Evolutionary conservation across 345 rosid species (phyloP), one percentile per base, ranked within the genome.

Genomic region (Mallotus nudiflorus): DNA sequence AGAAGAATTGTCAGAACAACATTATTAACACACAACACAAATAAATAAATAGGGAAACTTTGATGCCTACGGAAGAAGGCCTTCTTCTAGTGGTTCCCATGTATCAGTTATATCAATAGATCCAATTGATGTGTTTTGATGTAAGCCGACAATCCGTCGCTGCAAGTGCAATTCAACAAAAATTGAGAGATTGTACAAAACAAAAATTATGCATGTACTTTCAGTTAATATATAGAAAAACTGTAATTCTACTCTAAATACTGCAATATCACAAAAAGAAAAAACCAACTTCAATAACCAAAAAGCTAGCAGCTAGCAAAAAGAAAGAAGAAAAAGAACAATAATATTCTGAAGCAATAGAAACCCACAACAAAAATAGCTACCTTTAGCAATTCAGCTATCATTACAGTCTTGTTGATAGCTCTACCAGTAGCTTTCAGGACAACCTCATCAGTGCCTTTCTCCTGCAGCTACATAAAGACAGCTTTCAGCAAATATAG

Each of bases 31-130:
- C 14, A 25, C 20, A 29, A 37, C 14, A 25, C 20, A 60, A 35
- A 67, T 12, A 13, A 27, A n/a, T 0, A 16, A 29, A 40, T 24
- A 40, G n/a, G 19, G 16, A 62, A 54, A 2, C 25, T 65, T 37
- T n/a, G 28, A 24, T 24, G 45, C 89, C 81, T 77, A 85, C 89
- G 87, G 86, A 42, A 85, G 84, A 50, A 85, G 89, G 77, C 89
- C 89, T 63, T 85, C 87, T 72, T 85, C 89, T 0, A 85, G 74
- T 11, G 89, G 89, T 35, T 85, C 89, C 89, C 89, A 83, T n/a
- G 87, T 85, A 57, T 85, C 85, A 5, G 85, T 83, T 55, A 85
- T 83, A 55, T 83, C 82, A 27, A 72, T 83, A 35, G 86, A 85
- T 33, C 85, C 81, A 39, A 77, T 81, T 40, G 80, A 48, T 24